phyloP scores from a whole-genome alignment of 2,329 filamentous ascomycete species.

The Grosmannia serpens region DNA sequence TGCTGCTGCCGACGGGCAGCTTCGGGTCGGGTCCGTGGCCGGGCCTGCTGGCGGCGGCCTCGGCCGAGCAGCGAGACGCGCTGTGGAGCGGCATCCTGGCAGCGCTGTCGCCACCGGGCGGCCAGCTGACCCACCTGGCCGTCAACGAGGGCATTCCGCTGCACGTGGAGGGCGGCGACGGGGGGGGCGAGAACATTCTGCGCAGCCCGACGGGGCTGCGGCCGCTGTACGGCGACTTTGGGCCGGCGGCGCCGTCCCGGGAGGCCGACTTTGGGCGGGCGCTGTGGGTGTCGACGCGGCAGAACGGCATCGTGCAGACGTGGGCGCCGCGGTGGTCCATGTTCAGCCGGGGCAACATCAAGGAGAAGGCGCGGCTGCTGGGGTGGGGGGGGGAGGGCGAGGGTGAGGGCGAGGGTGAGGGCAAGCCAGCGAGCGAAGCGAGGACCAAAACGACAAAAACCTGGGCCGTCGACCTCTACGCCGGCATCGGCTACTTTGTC shows the following conservation, averaged over 20 bases:
- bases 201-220: slow-evolving; percentile 60
- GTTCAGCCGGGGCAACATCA: slow-evolving; percentile 86
- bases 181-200: slow-evolving; percentile 51
- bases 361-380: slow-evolving; percentile 72
- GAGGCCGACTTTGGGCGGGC: slow-evolving; percentile 49
- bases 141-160: slow-evolving; percentile 51
- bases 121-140: slow-evolving; percentile 42
- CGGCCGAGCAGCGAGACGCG: slow-evolving; percentile 14
- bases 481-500: slow-evolving; percentile 87
- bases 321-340: slow-evolving; percentile 90
- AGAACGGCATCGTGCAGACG: slow-evolving; percentile 69
- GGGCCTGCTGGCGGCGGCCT: slow-evolving; percentile 19
- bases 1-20: slow-evolving; percentile 46
- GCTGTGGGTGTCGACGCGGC: slow-evolving; percentile 68
- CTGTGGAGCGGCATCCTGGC: slow-evolving; percentile 41
- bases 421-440: not conserved
- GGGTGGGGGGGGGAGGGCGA: slow-evolving; percentile 25
- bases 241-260: slow-evolving; percentile 32
- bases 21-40: slow-evolving; percentile 34
- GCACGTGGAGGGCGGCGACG: slow-evolving; percentile 13
- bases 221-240: slow-evolving; percentile 66
- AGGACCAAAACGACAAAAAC: not conserved
- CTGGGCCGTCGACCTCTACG: slow-evolving; percentile 72
- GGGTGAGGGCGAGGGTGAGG: not conserved
- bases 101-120: slow-evolving; percentile 28